Percentiles rank a stretch among this genome's conserved stretches.
phyloP scores from a whole-genome alignment of 352 stramenopile species.

The Peronospora farinosa region DNA sequence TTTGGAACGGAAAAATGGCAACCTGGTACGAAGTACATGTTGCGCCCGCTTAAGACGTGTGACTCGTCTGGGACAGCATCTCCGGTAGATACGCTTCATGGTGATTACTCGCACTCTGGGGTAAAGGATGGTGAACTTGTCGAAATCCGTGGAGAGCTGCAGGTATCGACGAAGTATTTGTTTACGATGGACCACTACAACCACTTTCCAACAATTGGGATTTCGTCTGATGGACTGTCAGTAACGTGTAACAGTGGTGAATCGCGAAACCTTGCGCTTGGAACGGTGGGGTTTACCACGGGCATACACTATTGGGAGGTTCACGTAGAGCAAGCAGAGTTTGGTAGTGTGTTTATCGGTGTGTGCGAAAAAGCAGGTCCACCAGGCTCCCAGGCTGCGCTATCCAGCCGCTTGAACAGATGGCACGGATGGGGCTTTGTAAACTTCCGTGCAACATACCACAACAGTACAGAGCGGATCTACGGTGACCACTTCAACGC shows the following conservation, averaged over 20 bases:
- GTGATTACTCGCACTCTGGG: slow-evolving; percentile 53
- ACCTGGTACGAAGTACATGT: slow-evolving; percentile 76
- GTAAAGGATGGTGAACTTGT: slow-evolving; percentile 55
- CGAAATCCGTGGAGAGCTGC: slow-evolving; percentile 56
- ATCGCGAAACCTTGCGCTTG: slow-evolving; percentile 77
- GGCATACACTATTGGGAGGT: slow-evolving; percentile 98
- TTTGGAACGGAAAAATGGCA: slow-evolving; percentile 87
- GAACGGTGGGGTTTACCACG: slow-evolving; percentile 78
- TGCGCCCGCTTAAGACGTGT: slow-evolving; percentile 28
- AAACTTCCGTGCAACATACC: slow-evolving; percentile 94
- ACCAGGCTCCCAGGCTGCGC: slow-evolving; percentile 65
- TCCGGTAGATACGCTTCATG: slow-evolving; percentile 35
- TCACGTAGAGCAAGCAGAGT: slow-evolving; percentile 94
- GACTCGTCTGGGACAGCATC: slow-evolving; percentile 4
- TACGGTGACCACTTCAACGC: slow-evolving; percentile 88
- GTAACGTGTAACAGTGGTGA: slow-evolving; percentile 83
- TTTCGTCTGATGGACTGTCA: slow-evolving; percentile 69
- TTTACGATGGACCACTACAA: slow-evolving; percentile 82
- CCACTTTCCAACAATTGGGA: slow-evolving; percentile 72
- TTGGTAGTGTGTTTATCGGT: slow-evolving; percentile 96
- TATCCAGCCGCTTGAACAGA: slow-evolving; percentile 75
- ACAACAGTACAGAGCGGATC: slow-evolving; percentile 88
- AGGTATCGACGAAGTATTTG: slow-evolving; percentile 62
- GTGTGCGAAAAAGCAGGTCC: slow-evolving; percentile 89
- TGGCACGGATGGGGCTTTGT: slow-evolving; percentile 95